These are phyloP conservation scores for Albatrellus sp. DNA, from an alignment of 1,284 basidiomycete genomes.

Conservation along the genomic window DNA sequence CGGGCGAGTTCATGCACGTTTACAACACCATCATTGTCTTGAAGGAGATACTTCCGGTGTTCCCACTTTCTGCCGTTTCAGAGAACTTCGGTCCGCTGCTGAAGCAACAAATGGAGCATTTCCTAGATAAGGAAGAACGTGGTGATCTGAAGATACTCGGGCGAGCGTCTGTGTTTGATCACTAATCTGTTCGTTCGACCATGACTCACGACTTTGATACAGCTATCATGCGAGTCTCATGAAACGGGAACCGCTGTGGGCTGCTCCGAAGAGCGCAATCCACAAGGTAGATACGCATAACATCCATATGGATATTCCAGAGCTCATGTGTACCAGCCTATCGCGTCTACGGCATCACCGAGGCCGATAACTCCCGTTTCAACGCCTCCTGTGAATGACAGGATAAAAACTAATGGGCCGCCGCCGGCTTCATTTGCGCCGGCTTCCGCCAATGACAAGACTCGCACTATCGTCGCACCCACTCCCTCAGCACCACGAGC, in stretches of 20 bases:
- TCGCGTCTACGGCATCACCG: slow-evolving; percentile 19
- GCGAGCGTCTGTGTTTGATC: slow-evolving; percentile 45
- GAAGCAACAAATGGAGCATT: slow-evolving; percentile 51
- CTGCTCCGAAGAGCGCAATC: slow-evolving; percentile 18
- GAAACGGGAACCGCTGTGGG: slow-evolving; percentile 54
- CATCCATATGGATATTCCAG: neutral
- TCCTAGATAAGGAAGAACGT: slow-evolving; percentile 64
- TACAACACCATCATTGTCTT: slow-evolving; percentile 87
- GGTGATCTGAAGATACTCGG: slow-evolving; percentile 77
- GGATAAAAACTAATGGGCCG: slow-evolving; percentile 21
- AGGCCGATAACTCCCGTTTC: slow-evolving; percentile 20
- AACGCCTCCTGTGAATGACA: slow-evolving; percentile 21
- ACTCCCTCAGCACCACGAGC: slow-evolving; percentile 48
- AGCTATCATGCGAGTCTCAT: slow-evolving; percentile 64
- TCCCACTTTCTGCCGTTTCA: slow-evolving; percentile 58
- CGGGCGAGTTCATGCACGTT: slow-evolving; percentile 87
- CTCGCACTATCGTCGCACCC: slow-evolving; percentile 21
- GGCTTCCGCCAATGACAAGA: slow-evolving; percentile 8
- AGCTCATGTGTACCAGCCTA: too few relatives aligned
- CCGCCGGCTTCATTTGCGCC: neutral
- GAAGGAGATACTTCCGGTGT: slow-evolving; percentile 80
- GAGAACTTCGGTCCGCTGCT: slow-evolving; percentile 44
- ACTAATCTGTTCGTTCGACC: slow-evolving; percentile 1
- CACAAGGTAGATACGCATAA: slow-evolving; percentile 3
- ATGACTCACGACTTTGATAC: slow-evolving; percentile 1